Evolutionary conservation across 2,329 filamentous ascomycete genomes (phyloP).

Genomic region (Cryphonectria japonica): DNA sequence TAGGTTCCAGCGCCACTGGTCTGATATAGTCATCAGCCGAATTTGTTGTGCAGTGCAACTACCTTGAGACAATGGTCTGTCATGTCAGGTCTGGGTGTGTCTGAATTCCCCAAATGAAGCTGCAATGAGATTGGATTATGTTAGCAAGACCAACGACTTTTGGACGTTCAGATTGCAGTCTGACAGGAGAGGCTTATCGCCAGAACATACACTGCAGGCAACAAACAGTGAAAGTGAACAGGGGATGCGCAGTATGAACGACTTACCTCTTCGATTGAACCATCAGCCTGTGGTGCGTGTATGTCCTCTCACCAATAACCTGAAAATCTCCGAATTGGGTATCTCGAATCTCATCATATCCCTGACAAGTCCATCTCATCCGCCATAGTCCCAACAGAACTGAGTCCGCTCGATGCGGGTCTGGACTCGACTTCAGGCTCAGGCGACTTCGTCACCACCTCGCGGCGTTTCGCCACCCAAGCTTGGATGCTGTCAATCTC

Average conservation of each 20-base stretch:
- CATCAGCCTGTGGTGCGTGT: neutral
- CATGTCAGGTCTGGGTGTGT: neutral
- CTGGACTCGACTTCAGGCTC: slow-evolving; percentile 44
- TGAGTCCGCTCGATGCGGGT: slow-evolving; percentile 59
- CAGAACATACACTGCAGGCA: neutral
- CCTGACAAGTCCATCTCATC: slow-evolving; percentile 52
- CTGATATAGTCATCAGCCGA: neutral
- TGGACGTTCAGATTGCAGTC: neutral
- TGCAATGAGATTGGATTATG: neutral
- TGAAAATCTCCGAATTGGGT: neutral
- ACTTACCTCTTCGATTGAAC: neutral
- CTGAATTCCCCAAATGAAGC: neutral
- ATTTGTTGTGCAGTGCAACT: neutral
- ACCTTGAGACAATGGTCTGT: neutral
- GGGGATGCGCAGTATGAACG: neutral
- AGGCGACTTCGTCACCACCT: slow-evolving; percentile 27
- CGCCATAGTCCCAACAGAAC: slow-evolving; percentile 54
- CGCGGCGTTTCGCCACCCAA: slow-evolving; percentile 58
- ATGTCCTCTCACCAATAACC: neutral
- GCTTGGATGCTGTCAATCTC: slow-evolving; percentile 67
- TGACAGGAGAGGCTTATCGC: neutral
- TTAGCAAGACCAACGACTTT: neutral
- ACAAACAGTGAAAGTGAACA: neutral
- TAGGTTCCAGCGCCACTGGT: neutral
- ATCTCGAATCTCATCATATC: slow-evolving; percentile 31